Evolutionary conservation across 108 stramenopile species (phyloP).

Genomic region (Schizochytrium sp.): DNA sequence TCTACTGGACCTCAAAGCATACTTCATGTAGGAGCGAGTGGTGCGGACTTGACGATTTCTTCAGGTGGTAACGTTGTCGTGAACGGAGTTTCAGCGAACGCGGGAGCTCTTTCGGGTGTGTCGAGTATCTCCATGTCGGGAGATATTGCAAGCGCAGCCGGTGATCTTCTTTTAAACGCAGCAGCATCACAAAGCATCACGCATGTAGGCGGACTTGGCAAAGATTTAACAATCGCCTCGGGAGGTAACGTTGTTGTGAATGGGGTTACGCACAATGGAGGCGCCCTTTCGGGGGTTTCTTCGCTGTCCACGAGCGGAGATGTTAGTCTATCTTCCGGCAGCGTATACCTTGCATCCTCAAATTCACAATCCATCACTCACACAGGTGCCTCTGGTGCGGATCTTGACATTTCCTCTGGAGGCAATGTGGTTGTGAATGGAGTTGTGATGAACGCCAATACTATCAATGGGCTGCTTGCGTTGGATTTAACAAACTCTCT

Average conservation of each 20-base stretch:
- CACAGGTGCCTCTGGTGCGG: neutral
- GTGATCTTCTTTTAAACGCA: too few species aligned
- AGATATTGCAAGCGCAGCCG: too few species aligned
- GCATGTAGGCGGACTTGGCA: neutral
- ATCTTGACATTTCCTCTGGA: neutral
- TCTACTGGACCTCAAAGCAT: neutral
- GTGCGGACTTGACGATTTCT: neutral
- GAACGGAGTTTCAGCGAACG: neutral
- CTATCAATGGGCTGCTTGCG: neutral
- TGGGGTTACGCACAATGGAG: neutral
- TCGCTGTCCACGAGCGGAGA: neutral
- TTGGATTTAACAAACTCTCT: neutral
- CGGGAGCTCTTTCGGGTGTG: neutral
- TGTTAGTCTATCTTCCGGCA: neutral
- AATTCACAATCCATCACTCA: neutral
- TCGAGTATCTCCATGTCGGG: neutral
- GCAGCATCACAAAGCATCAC: neutral
- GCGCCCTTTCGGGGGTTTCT: neutral
- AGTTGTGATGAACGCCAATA: neutral
- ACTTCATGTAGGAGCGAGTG: neutral
- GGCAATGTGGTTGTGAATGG: neutral
- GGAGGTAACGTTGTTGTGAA: neutral
- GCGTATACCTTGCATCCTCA: neutral
- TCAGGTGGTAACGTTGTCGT: neutral
- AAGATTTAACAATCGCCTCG: neutral